Base-by-base conservation (phyloP, 495 filamentous ascomycete species). In the Platismatia glauca region DNA sequence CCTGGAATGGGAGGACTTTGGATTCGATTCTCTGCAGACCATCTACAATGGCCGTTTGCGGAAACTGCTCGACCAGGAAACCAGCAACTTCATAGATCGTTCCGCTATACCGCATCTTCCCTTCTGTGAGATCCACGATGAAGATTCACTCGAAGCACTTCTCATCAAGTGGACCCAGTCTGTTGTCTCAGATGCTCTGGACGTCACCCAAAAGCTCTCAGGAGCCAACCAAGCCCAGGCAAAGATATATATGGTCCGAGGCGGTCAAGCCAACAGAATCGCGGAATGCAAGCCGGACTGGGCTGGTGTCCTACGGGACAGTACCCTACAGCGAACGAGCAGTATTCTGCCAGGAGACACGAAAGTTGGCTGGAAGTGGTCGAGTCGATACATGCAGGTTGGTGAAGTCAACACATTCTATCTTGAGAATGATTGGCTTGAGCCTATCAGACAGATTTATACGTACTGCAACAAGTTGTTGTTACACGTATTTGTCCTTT, bases 161-260 rank as follows among this genome's bases (percentile, higher is more conserved):
- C 11, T 67, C n/a, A 61, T 52, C 37, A 57, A 48, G 24, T 67
- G 61, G 57, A 64, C 60, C 41, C 43, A 60, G n/a, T 46, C n/a
- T 24, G 39, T 60, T 29, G 24, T 64, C 13, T 56, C 48, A 16
- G 48, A 67, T 38, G 61, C 61, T 11, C 60, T 67, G 44, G 31
- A 57, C 12, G 20, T 27, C 22, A 46, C 61, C 20, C 61, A 64
- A 50, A 31, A 39, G n/a, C 11, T 22, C 43, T 22, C 53, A 34
- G n/a, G 48, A 7, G 37, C 24, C 11, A 22, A 27, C 31, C 37
- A 38, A 24, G 24, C 29, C 3, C 22, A 24, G 8, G 52, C 34
- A 6, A 20, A 29, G 2, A 52, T 64, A 27, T 63, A 52, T 33
- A 64, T 67, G 61, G 57, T 24, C 6, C 63, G 34, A 60, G 65